Percentiles rank a stretch among this genome's conserved stretches.
phyloP scores from a whole-genome alignment of 345 rosid genomes.

The Melaleuca quinquenervia region DNA sequence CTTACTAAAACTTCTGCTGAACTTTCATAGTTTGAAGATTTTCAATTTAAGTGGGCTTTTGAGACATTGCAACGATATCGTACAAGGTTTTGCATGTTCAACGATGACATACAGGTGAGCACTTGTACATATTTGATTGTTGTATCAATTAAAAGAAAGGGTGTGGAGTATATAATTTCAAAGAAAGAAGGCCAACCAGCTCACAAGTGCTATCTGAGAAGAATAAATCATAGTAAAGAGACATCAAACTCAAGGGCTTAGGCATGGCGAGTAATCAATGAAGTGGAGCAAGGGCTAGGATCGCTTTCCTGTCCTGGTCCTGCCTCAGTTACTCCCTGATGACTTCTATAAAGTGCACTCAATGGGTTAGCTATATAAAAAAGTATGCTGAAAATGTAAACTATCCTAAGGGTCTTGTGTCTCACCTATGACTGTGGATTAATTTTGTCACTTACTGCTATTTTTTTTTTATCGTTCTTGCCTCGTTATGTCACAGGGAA shows the following conservation, averaged over 20 bases:
- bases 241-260: neutral
- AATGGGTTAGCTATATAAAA: neutral
- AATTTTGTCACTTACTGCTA: neutral
- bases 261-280: neutral
- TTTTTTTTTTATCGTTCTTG: neutral
- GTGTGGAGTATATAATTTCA: neutral
- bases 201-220: neutral
- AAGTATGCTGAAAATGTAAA: neutral
- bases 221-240: neutral
- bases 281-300: neutral
- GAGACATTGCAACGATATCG: slow-evolving; percentile 86
- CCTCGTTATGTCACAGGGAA: slow-evolving; percentile 48
- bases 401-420: neutral
- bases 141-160: neutral
- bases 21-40: slow-evolving; percentile 78
- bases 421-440: neutral
- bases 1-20: slow-evolving; percentile 15
- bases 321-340: neutral
- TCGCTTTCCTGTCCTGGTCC: neutral
- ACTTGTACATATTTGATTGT: neutral
- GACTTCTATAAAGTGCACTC: neutral
- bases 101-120: slow-evolving; percentile 90
- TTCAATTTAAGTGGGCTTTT: slow-evolving; percentile 99
- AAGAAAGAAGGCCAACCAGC: neutral
- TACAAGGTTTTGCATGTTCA: slow-evolving; percentile 89